Percentiles rank a stretch among this genome's conserved stretches.
phyloP scores from a whole-genome alignment of 176 grass and related monocot species.

The Avena insularis region DNA sequence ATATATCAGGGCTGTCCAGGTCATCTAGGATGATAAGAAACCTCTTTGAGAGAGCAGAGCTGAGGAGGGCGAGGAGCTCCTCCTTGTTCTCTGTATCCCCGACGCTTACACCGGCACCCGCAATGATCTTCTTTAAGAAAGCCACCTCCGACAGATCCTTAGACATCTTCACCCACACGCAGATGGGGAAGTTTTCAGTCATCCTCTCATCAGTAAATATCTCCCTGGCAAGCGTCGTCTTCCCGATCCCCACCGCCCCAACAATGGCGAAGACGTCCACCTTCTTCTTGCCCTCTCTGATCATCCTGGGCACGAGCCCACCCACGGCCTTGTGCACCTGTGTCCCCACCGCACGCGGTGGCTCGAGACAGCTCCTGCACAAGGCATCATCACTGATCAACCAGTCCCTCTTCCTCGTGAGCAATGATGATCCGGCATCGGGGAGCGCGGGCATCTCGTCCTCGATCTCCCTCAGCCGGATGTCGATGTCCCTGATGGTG shows the following conservation, averaged over 20 bases:
- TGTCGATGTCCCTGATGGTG: slow-evolving; percentile 60
- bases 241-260: slow-evolving; percentile 70
- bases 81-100: slow-evolving; percentile 46
- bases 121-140: slow-evolving; percentile 69
- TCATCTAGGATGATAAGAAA: slow-evolving; percentile 84
- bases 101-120: slow-evolving; percentile 34
- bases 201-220: slow-evolving; percentile 69
- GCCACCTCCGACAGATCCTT: slow-evolving; percentile 56
- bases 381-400: neutral
- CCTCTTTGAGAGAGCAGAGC: slow-evolving; percentile 58
- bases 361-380: neutral
- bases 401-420: slow-evolving; percentile 26
- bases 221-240: slow-evolving; percentile 70
- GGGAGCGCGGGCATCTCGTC: slow-evolving; percentile 52
- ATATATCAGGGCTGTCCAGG: slow-evolving; percentile 57
- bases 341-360: slow-evolving; percentile 44
- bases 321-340: slow-evolving; percentile 52
- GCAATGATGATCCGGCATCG: slow-evolving; percentile 36
- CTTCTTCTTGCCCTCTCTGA: slow-evolving; percentile 72
- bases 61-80: slow-evolving; percentile 56
- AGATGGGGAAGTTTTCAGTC: slow-evolving; percentile 59
- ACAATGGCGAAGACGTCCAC: slow-evolving; percentile 68
- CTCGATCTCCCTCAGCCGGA: slow-evolving; percentile 56
- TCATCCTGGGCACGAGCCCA: slow-evolving; percentile 62
- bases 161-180: slow-evolving; percentile 61